Evolutionary conservation across 495 filamentous ascomycete species (phyloP).

Genomic region (Amphirosellinia nigrospora): DNA sequence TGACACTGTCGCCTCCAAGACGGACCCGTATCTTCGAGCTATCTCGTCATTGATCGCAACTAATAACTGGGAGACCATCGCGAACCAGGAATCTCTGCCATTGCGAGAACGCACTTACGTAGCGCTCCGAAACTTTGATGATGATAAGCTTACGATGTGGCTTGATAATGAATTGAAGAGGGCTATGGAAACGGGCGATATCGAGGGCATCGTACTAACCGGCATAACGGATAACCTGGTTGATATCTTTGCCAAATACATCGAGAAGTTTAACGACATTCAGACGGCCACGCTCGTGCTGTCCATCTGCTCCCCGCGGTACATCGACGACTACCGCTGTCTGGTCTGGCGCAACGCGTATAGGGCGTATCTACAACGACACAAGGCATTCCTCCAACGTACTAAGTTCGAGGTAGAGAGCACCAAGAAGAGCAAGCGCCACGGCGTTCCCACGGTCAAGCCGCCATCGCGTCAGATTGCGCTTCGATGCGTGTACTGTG

Average conservation of each 20-base stretch:
- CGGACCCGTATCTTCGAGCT: conserved; percentile 86
- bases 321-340: conserved; percentile 79
- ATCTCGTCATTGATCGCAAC: conserved; percentile 91
- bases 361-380: conserved; percentile 75
- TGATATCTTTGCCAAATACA: conserved; percentile 85
- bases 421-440: conserved; percentile 62
- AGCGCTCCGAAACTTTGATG: conserved; percentile 81
- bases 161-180: conserved; percentile 65
- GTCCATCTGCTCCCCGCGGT: conserved; percentile 79
- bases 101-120: conserved; percentile 85
- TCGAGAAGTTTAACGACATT: conserved; percentile 83
- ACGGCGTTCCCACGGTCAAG: conserved; percentile 67
- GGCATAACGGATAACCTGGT: conserved; percentile 80
- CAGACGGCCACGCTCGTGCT: conserved; percentile 89
- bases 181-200: conserved; percentile 75
- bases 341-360: conserved; percentile 83
- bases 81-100: conserved; percentile 81
- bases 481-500: conserved; percentile 84
- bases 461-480: conserved; percentile 77
- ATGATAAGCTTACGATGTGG: conserved; percentile 77
- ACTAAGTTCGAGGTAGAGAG: conserved; percentile 68
- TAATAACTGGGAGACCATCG: conserved; percentile 83
- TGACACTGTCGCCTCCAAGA: conserved; percentile 53
- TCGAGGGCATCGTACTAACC: conserved; percentile 87
- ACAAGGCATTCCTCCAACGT: conserved; percentile 58